Evolutionary conservation across 2,329 filamentous ascomycete species (phyloP).

Genomic region (Colletotrichum cereale): DNA sequence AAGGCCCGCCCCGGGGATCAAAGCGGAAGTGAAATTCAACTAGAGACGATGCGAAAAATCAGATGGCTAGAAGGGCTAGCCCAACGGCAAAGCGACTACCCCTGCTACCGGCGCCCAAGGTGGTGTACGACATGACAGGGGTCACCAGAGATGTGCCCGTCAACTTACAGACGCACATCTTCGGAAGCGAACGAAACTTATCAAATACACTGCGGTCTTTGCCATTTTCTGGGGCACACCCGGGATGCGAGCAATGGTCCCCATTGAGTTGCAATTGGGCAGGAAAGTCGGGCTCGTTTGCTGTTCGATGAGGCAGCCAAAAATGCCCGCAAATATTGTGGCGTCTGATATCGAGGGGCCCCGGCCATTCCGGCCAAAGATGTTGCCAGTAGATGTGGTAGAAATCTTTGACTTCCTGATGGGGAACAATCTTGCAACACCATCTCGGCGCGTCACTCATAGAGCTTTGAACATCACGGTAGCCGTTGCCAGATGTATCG

Average conservation of each 20-base stretch:
- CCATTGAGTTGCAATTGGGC: slow-evolving; percentile 3
- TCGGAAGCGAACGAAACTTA: slow-evolving; percentile 5
- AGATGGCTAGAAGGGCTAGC: slow-evolving; percentile 22
- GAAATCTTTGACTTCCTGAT: background rate
- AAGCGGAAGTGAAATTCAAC: slow-evolving; percentile 19
- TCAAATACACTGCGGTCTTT: background rate
- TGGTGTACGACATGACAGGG: slow-evolving; percentile 39
- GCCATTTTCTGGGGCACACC: background rate
- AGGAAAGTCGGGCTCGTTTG: slow-evolving; percentile 4
- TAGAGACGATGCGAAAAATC: slow-evolving; percentile 5
- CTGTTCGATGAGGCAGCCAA: slow-evolving; percentile 3
- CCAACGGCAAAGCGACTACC: slow-evolving; percentile 36
- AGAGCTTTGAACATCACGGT: background rate
- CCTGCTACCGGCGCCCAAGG: slow-evolving; percentile 26
- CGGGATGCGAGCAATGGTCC: background rate
- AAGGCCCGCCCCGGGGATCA: slow-evolving; percentile 3
- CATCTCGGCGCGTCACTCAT: background rate
- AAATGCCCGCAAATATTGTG: background rate
- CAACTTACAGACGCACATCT: slow-evolving; percentile 5
- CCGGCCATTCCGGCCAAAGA: background rate
- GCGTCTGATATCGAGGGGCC: background rate
- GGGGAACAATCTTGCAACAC: background rate
- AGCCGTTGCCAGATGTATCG: background rate
- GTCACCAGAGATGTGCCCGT: slow-evolving; percentile 12
- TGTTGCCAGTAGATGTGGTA: background rate